Base-by-base conservation (phyloP, 2,329 filamentous ascomycete species). In the Scedosporium dehoogii region DNA sequence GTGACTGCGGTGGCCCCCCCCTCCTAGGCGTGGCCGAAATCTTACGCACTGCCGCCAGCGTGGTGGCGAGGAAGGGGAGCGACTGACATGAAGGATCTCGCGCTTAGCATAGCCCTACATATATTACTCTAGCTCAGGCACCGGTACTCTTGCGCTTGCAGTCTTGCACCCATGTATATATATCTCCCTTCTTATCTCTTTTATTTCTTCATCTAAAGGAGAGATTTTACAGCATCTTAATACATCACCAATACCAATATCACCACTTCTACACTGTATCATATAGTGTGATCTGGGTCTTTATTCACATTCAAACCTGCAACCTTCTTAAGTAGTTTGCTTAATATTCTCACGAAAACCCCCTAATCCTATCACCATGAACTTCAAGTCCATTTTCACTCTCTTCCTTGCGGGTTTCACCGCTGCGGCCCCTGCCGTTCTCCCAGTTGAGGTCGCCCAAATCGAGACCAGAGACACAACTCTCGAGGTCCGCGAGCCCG, bases 31-130 rank as follows among this genome's bases (percentile, higher is more conserved):
- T 48, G 18, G 18, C 33, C 44, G 44, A 48, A 55, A 55, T 55
- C 51, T 55, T 25, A 55, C 51, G 51, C 51, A 55, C 51, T 55
- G 51, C 51, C 51, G 33, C 33, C 33, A 38, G 9, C 10, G 33
- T 38, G 10, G 33, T 38, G 33, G 33, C 33, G 33, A 12, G 33
- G 33, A 14, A 38, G 33, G 33, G 33, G 33, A 33, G 18, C 21
- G n/a, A 6, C 23, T 3, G 48, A 18, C 18, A 29, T 23, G 51
- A 27, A 55, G 51, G 51, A 55, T 55, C 51, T 55, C 51, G 51
- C 51, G 51, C 51, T 23, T 55, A 55, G 51, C 51, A 55, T 55
- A 55, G 51, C 51, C 51, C 51, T 55, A 55, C 51, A 55, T 16
- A 55, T 38, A 38, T 38, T 23, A 48, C 44, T 48, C 9, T 3